These are phyloP conservation scores for Epichloe sibirici DNA, from an alignment of 2,329 filamentous ascomycete genomes.

Conservation along the genomic window DNA sequence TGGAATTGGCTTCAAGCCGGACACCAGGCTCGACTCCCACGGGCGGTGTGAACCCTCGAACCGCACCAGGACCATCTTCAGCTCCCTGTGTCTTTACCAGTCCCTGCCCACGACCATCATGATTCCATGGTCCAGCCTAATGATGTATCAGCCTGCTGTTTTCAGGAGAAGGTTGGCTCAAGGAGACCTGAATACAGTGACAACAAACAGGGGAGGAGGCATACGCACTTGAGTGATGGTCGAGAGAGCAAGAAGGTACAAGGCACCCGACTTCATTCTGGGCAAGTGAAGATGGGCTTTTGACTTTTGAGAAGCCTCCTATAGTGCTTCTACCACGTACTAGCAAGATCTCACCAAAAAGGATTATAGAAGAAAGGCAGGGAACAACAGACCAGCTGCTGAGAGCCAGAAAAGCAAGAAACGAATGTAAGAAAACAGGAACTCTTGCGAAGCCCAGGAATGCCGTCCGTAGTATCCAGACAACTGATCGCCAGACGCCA, in stretches of 20 bases:
- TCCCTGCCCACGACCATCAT: not conserved
- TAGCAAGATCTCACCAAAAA: not conserved
- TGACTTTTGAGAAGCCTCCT: not conserved
- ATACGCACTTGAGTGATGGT: slow-evolving; percentile 10
- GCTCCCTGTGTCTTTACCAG: not conserved
- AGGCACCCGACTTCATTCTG: slow-evolving; percentile 11
- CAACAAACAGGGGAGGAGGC: not conserved
- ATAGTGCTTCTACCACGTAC: not conserved
- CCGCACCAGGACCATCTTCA: not conserved
- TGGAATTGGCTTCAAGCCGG: not conserved
- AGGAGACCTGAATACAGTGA: not conserved
- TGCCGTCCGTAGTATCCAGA: not conserved
- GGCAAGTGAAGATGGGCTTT: not conserved
- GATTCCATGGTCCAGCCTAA: not conserved
- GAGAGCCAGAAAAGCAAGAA: not conserved
- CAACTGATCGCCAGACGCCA: not conserved
- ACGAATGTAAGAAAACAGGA: not conserved
- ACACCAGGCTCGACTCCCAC: not conserved
- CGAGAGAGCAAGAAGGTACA: slow-evolving; percentile 10
- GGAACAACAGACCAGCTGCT: slow-evolving; percentile 6
- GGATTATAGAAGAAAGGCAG: not conserved
- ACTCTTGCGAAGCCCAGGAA: not conserved
- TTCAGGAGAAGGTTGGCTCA: not conserved
- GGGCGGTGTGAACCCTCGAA: not conserved
- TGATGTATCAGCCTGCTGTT: not conserved